Evolutionary conservation across 768 basidiomycete species (phyloP), one percentile per base, ranked within the genome.

Genomic region (Xerocomus potaroensis): DNA sequence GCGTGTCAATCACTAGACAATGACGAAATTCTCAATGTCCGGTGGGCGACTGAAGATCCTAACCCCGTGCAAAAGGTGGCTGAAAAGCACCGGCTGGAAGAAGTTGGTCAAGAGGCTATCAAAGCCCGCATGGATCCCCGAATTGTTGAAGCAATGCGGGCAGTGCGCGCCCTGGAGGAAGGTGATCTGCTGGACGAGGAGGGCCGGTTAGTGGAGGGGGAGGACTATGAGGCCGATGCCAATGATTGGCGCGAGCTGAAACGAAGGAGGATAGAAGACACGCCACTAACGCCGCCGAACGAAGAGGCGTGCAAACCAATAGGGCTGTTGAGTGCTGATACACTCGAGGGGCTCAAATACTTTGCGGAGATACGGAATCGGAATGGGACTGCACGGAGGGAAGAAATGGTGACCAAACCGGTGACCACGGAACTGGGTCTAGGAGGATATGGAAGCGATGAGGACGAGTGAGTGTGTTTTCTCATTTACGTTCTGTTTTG

Each of bases 1-100:
- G 91, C 95, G 14, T 94, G 94, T 67, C 96, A 99, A 68, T 93
- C 90, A 15, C 75, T 98, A 53, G 96, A 98, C 63, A 88, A 91
- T 58, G 94, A 96, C 63, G 96, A 99, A 61, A 93, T 97, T 50
- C 77, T 98, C 50, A 99, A 99, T 67, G 93, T 98, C 43, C 85
- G 95, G 39, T 99, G 96, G 96, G 96, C 96, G 29, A 98, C 95
- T 0, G 95, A 96, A 62, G 96, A 99, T 64, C 96, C 96, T 1
- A 99, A 99, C 64, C 96, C 95, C 1, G 81, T 81, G 0, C 83
- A 87, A 52, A 94, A 93, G 58, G 82, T 87, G 8, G 78, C 80
- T 0, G 96, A 98, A 67, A 87, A 92, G 59, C 74, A 78, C 8
- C 75, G 93, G 11, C 64, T 99, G 23, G 87, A 92, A 61, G 83